phyloP scores from a whole-genome alignment of 2,329 filamentous ascomycete species.

The Neopestalotiopsis rosae region DNA sequence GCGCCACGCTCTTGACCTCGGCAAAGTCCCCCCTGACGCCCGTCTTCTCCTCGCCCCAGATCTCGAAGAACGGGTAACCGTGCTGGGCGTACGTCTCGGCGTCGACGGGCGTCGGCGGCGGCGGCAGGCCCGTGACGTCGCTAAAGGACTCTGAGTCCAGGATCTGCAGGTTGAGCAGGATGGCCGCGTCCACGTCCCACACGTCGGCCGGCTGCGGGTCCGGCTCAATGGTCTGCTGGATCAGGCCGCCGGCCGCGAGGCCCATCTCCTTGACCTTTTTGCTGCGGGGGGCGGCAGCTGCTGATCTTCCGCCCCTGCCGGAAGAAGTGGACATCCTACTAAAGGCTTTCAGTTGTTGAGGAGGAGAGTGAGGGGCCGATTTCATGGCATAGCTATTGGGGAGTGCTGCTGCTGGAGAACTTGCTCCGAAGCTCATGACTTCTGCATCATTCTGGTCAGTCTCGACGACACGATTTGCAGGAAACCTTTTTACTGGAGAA shows the following conservation, averaged over 20 bases:
- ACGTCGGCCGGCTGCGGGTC: slow-evolving; percentile 10
- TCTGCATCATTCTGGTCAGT: neutral
- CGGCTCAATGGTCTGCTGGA: slow-evolving; percentile 24
- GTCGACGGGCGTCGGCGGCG: slow-evolving; percentile 41
- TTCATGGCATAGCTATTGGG: no score
- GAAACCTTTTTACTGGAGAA: neutral
- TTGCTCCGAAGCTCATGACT: neutral
- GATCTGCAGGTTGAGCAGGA: slow-evolving; percentile 39
- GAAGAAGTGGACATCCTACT: no score
- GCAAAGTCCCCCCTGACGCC: slow-evolving; percentile 24
- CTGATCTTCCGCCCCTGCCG: neutral
- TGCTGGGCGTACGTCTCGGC: slow-evolving; percentile 36
- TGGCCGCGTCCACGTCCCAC: slow-evolving; percentile 21
- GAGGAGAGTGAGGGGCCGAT: no score
- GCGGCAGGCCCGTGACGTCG: slow-evolving; percentile 39
- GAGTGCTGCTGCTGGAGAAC: no score
- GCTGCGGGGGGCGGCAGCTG: no score
- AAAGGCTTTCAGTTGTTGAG: no score
- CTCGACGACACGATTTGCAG: neutral
- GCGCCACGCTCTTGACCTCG: slow-evolving; percentile 24
- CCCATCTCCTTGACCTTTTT: slow-evolving; percentile 21
- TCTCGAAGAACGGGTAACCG: slow-evolving; percentile 43
- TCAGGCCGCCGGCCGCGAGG: slow-evolving; percentile 25
- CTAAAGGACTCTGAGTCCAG: slow-evolving; percentile 41
- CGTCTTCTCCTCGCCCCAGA: slow-evolving; percentile 29